Percentiles rank a stretch among this genome's conserved stretches.
Conservation (phyloP, 2,329 filamentous ascomycete species). For the Talaromyces rugulosus region DNA sequence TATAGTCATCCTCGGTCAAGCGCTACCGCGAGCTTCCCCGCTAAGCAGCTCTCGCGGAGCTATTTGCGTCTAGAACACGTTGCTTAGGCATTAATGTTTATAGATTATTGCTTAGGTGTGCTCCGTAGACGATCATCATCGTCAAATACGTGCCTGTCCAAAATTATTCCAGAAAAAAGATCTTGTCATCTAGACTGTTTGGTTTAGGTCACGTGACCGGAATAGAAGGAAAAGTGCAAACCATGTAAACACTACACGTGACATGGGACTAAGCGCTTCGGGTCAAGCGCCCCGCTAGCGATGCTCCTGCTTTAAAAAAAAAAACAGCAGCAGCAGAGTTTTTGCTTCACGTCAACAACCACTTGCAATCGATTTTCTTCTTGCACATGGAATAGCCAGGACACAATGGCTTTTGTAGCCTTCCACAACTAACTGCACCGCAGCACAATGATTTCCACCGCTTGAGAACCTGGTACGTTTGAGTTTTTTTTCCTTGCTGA, state of each 20-base stretch:
- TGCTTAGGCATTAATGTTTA: neutral
- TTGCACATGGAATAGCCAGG: neutral
- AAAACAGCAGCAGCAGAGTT: conserved; percentile 2
- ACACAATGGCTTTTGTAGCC: neutral
- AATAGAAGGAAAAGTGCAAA: conserved; percentile 1
- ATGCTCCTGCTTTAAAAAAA: conserved; percentile 8
- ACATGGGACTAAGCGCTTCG: neutral
- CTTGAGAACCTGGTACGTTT: conserved; percentile 8
- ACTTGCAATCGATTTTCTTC: neutral
- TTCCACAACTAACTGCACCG: neutral
- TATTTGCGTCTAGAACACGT: neutral
- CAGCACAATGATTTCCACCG: neutral
- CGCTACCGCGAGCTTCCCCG: neutral
- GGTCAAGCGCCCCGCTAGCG: conserved; percentile 7
- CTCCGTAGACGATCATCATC: conserved; percentile 7
- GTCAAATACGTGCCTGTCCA: neutral
- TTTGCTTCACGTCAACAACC: neutral
- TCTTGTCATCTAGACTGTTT: neutral
- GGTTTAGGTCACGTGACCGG: neutral
- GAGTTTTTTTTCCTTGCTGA: conserved; percentile 9
- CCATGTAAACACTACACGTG: conserved; percentile 8
- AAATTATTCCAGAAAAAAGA: neutral
- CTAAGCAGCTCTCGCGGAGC: neutral
- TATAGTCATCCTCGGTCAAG: neutral
- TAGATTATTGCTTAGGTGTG: conserved; percentile 13